Percentiles rank a stretch among this genome's conserved stretches.
phyloP scores from a whole-genome alignment of 2,329 filamentous ascomycete genomes.

The Westerdykella aurantiaca region DNA sequence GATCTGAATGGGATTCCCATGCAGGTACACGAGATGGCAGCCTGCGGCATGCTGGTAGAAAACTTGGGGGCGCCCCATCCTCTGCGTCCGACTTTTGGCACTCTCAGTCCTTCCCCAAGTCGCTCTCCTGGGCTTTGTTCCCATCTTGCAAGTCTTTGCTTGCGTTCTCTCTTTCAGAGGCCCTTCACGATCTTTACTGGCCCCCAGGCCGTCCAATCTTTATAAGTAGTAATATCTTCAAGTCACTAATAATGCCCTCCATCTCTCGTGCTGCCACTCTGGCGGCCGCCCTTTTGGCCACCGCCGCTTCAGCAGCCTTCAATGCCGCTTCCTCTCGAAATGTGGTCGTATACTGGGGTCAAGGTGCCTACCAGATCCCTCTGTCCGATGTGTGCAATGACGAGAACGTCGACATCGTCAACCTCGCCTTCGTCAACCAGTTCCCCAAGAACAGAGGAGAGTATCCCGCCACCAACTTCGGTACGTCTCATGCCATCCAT shows the following conservation, averaged over 20 bases:
- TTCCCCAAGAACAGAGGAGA: constrained; percentile 47
- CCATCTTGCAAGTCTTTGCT: constrained; percentile 40
- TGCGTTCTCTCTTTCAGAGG: constrained; percentile 53
- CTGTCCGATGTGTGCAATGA: constrained; percentile 50
- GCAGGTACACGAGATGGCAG: constrained; percentile 17
- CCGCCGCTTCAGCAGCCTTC: constrained; percentile 39
- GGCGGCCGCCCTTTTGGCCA: constrained; percentile 31
- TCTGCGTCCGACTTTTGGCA: constrained; percentile 21
- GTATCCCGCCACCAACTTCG: constrained; percentile 52
- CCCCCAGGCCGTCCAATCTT: constrained; percentile 35
- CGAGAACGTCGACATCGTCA: constrained; percentile 50
- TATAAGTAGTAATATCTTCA: constrained; percentile 35
- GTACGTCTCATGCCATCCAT: constrained; percentile 22
- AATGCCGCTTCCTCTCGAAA: constrained; percentile 42
- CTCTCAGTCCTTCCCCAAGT: constrained; percentile 18
- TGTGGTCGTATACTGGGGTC: constrained; percentile 52
- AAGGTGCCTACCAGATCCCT: constrained; percentile 46
- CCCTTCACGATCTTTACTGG: constrained; percentile 38
- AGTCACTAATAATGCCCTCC: constrained; percentile 11
- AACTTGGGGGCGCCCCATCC: constrained; percentile 23
- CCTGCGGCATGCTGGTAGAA: constrained; percentile 15
- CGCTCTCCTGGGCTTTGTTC: constrained; percentile 27
- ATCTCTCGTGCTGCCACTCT: constrained; percentile 29
- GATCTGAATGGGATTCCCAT: constrained; percentile 8
- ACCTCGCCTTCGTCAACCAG: constrained; percentile 50